Evolutionary conservation across 176 grass and related monocot genomes (phyloP).

Genomic region (Eragrostis nindensis): DNA sequence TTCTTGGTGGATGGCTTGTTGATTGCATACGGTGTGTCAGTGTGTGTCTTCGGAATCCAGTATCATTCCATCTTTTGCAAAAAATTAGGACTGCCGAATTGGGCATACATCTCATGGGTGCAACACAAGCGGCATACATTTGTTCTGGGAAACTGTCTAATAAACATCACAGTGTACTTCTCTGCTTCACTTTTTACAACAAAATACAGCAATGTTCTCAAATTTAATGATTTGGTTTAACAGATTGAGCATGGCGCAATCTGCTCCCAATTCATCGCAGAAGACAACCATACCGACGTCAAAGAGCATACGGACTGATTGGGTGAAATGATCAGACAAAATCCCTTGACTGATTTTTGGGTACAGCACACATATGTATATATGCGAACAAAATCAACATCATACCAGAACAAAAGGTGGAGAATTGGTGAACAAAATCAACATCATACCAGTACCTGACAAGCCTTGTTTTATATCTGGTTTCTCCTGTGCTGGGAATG

Average conservation of each 20-base stretch:
- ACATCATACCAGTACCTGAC: constrained; percentile 64
- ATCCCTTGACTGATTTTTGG: background rate
- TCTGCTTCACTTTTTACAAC: background rate
- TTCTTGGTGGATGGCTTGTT: too few relatives aligned
- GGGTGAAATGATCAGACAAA: background rate
- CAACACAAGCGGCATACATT: too few relatives aligned
- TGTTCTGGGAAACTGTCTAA: background rate
- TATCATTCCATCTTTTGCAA: background rate
- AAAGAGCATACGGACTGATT: background rate
- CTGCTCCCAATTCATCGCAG: too few relatives aligned
- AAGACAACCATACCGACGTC: too few relatives aligned
- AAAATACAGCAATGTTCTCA: background rate
- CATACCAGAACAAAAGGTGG: background rate
- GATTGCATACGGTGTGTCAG: too few relatives aligned
- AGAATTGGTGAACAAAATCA: background rate
- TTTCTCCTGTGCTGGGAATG: constrained; percentile 96
- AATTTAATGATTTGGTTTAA: background rate
- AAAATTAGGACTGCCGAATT: background rate
- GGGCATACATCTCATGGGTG: too few relatives aligned
- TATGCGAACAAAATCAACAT: background rate
- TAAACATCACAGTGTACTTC: background rate
- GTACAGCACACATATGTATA: background rate
- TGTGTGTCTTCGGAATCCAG: too few relatives aligned
- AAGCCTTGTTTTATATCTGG: constrained; percentile 96
- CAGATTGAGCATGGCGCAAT: too few relatives aligned